Evolutionary conservation across 805 yeast species (phyloP).

Genomic region (Yamadazyma sp.): DNA sequence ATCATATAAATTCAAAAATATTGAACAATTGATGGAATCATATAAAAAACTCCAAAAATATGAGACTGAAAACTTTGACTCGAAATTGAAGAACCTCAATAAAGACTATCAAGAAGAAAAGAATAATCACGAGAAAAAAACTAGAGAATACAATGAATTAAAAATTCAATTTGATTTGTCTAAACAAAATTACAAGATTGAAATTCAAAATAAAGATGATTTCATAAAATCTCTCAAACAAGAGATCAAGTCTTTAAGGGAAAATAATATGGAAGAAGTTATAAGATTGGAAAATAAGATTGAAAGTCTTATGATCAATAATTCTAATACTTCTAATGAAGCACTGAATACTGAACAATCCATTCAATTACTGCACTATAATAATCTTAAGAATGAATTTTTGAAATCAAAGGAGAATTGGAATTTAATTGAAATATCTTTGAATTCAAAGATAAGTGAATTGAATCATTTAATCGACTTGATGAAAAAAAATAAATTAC

Average conservation of each 20-base stretch:
- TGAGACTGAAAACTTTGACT: constrained; percentile 14
- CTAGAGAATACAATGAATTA: constrained; percentile 26
- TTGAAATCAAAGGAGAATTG: constrained; percentile 77
- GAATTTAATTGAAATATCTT: constrained; percentile 72
- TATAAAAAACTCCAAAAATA: constrained; percentile 13
- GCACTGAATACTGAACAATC: constrained; percentile 18
- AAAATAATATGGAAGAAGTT: constrained; percentile 40
- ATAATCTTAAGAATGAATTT: constrained; percentile 64
- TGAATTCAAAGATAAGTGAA: constrained; percentile 47
- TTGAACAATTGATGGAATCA: constrained; percentile 25
- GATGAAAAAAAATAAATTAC: constrained; percentile 25
- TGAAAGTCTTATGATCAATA: constrained; percentile 56
- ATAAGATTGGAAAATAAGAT: constrained; percentile 63
- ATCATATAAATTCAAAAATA: constrained; percentile 22
- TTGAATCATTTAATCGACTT: constrained; percentile 26
- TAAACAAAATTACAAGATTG: constrained; percentile 29
- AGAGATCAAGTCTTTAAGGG: constrained; percentile 32
- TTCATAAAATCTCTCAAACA: constrained; percentile 27
- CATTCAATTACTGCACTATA: constrained; percentile 44
- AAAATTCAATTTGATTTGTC: constrained; percentile 31
- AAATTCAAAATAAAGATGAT: constrained; percentile 30
- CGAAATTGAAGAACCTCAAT: constrained; percentile 18
- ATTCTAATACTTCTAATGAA: constrained; percentile 7
- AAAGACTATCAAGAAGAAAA: constrained; percentile 24
- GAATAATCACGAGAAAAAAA: constrained; percentile 16